Evolutionary conservation across 495 filamentous ascomycete species (phyloP), one percentile per base, ranked within the genome.

Genomic region (Staphylotrichum tortipilum): DNA sequence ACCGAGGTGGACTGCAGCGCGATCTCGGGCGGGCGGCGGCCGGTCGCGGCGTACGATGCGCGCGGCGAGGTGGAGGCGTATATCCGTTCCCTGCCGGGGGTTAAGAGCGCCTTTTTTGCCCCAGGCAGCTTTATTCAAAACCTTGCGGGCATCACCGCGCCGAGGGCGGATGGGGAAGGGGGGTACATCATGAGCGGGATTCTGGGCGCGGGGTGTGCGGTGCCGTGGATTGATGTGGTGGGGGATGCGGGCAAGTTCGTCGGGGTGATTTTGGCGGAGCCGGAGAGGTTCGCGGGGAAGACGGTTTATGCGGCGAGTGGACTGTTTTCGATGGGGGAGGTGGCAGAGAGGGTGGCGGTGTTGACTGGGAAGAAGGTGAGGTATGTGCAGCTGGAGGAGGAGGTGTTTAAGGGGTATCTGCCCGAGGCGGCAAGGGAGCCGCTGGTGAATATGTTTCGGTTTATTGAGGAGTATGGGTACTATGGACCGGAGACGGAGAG

Each of bases 191-290:
- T 43, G 3, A 4, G 8, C 10, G 29, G 21, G 10, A 30, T 19
- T 10, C 2, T 19, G 1, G 15, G 24, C 7, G 40, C n/a, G 4
- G 24, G 30, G 2, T 3, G 2, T 10, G 24, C 6, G n/a, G 3
- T 72, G 1, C 75, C 78, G 3, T 37, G 71, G 21, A 66, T 80
- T 44, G 69, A 77, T 52, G 67, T 67, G 7, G 60, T 50, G 5
- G 64, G 56, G 8, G 75, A 80, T 54, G 68, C 66, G 3, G 78
- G 76, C 0, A 78, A 78, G 50, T 79, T 69, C 51, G 63, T 78
- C 14, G 73, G 68, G 8, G 69, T 77, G 12, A 74, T 77, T 11
- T 61, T 82, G 1, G 68, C 68, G 8, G 62, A 74, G n/a, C 73
- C 71, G 1, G 71, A 72, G 3, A 71, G 72, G 54, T 82, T 71